Base-by-base conservation (phyloP, 495 filamentous ascomycete genomes). In the Physcia stellaris region DNA sequence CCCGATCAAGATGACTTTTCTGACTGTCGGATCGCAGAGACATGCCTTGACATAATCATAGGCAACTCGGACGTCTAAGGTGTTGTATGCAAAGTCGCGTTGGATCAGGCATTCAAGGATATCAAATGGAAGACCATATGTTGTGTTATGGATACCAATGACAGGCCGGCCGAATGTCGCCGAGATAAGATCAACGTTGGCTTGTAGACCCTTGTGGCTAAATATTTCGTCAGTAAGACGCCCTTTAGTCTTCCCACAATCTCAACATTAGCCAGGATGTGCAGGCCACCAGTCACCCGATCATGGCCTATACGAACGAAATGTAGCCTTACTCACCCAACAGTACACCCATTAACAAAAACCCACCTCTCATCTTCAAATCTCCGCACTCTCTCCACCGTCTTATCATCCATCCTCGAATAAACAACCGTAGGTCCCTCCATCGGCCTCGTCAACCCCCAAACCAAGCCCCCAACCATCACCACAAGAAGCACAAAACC, bases 71-170 rank as follows among this genome's bases (percentile, higher is more conserved):
- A 82, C 66, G 48, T 86, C 82, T 17, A 59, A 55, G 0, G 84
- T 90, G 0, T 74, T 70, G 48, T 85, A 87, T 37, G 59, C 65
- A 43, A 86, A 79, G 53, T 77, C 73, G 6, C 86, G 70, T 49
- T 94, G 81, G 43, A 86, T 65, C 5, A 90, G 56, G 46, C 80
- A 86, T 52, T 88, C 73, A 29, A 85, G 55, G 6, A 87, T 56
- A 44, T 92, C 84, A 38, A 83, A 83, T 12, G 83, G 48, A 31
- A 86, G 61, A 3, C 84, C 84, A 13, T 60, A 78, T 54, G 81
- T 90, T 30, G 68, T 72, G 49, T 90, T 93, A 44, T 86, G 85
- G n/a, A 92, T 68, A n/a, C 83, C 85, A 1, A 71, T 66, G 16
- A 93, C 57, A 2, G 70, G 77, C 5, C 85, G 69, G 35, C 79